A percentile compares a stretch with the other conserved stretches of the same genome.
These are phyloP conservation scores for Kokia cookei DNA, from an alignment of 441 rosid species.

Conservation along the genomic window DNA sequence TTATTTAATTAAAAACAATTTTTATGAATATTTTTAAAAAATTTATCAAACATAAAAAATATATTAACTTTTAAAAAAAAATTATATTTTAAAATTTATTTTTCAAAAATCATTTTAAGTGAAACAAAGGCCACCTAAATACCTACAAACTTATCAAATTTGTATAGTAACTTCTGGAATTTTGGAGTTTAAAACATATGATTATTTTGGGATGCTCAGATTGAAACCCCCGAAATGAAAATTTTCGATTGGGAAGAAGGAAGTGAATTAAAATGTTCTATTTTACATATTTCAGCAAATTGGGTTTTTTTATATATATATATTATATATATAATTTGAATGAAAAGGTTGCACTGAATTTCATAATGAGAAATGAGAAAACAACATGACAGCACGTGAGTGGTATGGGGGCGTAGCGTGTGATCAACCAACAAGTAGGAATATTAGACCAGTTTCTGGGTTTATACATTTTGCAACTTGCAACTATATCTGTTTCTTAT, in stretches of 20 bases:
- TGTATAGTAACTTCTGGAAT: not conserved
- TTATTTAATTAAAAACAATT: no score
- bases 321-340: no score
- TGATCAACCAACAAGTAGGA: not conserved
- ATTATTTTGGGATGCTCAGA: not conserved
- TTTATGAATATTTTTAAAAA: no score
- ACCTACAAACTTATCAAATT: not conserved
- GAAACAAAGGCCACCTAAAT: no score
- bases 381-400: not conserved
- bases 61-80: rapidly evolving
- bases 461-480: not conserved
- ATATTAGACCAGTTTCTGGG: not conserved
- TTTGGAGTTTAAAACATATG: not conserved
- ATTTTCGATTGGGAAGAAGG: not conserved
- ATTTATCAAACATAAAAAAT: no score
- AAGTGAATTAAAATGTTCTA: no score
- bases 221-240: no score
- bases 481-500: not conserved
- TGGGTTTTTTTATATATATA: no score
- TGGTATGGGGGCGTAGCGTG: not conserved
- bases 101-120: no score
- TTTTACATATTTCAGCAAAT: no score
- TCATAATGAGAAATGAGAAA: not conserved
- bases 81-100: no score
- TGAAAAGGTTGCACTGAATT: not conserved